A percentile compares a stretch with the other conserved stretches of the same genome.
phyloP scores from a whole-genome alignment of 2,329 filamentous ascomycete species.

The Furcasterigmium furcatum region DNA sequence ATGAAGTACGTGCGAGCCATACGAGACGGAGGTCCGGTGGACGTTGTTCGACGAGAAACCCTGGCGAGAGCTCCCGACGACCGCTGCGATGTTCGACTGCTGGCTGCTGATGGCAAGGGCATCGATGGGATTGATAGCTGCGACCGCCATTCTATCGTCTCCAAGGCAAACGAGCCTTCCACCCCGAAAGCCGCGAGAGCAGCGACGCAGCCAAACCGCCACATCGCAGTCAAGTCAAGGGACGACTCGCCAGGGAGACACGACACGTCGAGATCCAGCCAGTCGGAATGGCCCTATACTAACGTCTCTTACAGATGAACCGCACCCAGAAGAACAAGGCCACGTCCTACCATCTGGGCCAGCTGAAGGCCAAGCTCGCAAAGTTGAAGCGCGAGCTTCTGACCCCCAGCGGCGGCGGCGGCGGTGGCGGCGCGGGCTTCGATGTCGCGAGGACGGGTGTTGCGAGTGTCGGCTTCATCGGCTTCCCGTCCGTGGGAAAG shows the following conservation, averaged over 20 bases:
- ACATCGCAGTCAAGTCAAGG: too few relatives aligned
- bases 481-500: slow-evolving; percentile 97
- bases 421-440: slow-evolving; percentile 84
- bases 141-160: too few relatives aligned
- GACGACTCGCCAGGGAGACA: too few relatives aligned
- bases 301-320: slow-evolving; percentile 67
- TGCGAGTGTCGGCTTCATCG: slow-evolving; percentile 95
- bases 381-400: slow-evolving; percentile 96
- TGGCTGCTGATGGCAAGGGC: too few relatives aligned
- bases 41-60: slow-evolving; percentile 10
- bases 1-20: slow-evolving; percentile 65
- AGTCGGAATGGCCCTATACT: too few relatives aligned
- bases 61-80: slow-evolving; percentile 6
- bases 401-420: slow-evolving; percentile 79
- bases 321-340: slow-evolving; percentile 97
- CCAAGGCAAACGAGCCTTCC: too few relatives aligned
- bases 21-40: too few relatives aligned
- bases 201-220: too few relatives aligned
- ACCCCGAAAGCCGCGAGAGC: too few relatives aligned
- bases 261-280: too few relatives aligned
- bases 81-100: too few relatives aligned
- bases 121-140: too few relatives aligned
- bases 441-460: slow-evolving; percentile 98
- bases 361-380: slow-evolving; percentile 96
- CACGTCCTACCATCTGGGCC: slow-evolving; percentile 88